Evolutionary conservation across 371 early-diverging fungal genomes (phyloP), one percentile per base, ranked within the genome.

Genomic region (Circinella minor): DNA sequence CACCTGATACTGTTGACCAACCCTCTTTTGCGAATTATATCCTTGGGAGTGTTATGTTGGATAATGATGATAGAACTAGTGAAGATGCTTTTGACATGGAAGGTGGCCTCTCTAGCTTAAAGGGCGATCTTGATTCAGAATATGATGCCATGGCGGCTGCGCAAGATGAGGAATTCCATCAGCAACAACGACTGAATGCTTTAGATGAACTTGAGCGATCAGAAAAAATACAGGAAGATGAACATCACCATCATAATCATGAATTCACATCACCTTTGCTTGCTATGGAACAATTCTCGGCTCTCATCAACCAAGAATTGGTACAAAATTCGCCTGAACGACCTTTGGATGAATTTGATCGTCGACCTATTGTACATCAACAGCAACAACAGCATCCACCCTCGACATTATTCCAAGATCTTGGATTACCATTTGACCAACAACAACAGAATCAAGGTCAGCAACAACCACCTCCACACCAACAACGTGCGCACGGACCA

Each of bases 251-350:
- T 27, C 27, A 27, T 27, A 27, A 27, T 27, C 47, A 36, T 66
- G 38, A 51, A 3, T 37, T 51, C 27, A 57, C 57, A 9, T 68
- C 68, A 7, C 77, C 81, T 13, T 55, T 81, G 48, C 73, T 70
- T 48, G 76, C 76, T 1, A 77, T 80, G 81, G 81, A 80, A 36
- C 68, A 73, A 60, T 59, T 77, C 8, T 72, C 72, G 51, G 71
- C 76, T 3, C 47, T 77, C 1, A 77, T 75, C 20, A 65, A 81
- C 48, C 77, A 77, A 18, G 78, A 77, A 47, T 66, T 76, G 27
- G 66, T 69, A 49, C 27, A 64, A 4, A 65, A 71, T 34, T 75
- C 71, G 7, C 68, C 73, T 43, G 72, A 76, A 20, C 60, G 59
- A 8, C 47, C 67, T 11, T n/a, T 64, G 7, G 68, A 70, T 64